These are phyloP conservation scores for Collybia nuda DNA, from an alignment of 768 basidiomycete species.

Conservation along the genomic window DNA sequence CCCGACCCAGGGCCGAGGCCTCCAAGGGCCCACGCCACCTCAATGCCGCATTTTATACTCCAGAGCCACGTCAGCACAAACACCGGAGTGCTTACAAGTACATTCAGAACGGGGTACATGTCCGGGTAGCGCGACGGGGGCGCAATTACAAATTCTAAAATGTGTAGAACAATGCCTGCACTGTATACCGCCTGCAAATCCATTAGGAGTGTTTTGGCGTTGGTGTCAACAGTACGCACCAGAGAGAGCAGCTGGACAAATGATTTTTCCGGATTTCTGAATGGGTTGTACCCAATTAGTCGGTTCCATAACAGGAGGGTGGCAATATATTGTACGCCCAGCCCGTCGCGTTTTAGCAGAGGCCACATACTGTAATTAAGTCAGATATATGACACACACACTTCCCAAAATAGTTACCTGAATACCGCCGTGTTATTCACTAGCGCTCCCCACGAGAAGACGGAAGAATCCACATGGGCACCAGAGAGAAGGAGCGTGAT, in stretches of 20 bases:
- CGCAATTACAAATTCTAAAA: constrained; percentile 56
- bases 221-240: constrained; percentile 33
- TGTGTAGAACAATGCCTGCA: constrained; percentile 55
- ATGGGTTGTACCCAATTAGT: constrained; percentile 74
- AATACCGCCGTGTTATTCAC: constrained; percentile 86
- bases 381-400: neutral
- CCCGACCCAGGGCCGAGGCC: constrained; percentile 35
- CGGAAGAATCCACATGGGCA: constrained; percentile 49
- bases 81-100: constrained; percentile 76
- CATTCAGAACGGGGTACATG: constrained; percentile 82
- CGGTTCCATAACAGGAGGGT: constrained; percentile 79
- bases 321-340: constrained; percentile 71
- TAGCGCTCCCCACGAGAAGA: constrained; percentile 70
- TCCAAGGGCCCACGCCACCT: constrained; percentile 78
- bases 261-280: constrained; percentile 42
- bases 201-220: constrained; percentile 13
- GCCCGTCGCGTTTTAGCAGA: constrained; percentile 74
- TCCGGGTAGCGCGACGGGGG: constrained; percentile 84
- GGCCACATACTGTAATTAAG: constrained; percentile 84
- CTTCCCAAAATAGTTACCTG: constrained; percentile 54
- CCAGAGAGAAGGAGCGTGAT: constrained; percentile 73
- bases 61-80: constrained; percentile 87
- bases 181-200: constrained; percentile 51
- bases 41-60: constrained; percentile 80
- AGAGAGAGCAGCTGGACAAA: constrained; percentile 54